Conservation (phyloP, 352 stramenopile species). For the Globisporangium lucens region DNA sequence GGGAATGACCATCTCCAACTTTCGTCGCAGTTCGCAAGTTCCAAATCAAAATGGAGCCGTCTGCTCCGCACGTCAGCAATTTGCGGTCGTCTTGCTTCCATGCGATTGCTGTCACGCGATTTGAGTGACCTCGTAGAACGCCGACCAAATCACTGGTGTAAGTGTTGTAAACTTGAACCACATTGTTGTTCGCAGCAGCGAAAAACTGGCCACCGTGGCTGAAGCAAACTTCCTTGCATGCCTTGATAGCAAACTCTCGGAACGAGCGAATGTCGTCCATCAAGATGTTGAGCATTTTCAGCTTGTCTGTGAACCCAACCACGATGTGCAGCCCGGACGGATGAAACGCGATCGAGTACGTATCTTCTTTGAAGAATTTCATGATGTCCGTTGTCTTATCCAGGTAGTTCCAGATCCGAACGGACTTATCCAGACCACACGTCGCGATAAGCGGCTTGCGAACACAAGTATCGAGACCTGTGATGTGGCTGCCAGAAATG, state of each 20-base stretch:
- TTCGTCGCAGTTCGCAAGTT: slow-evolving; percentile 71
- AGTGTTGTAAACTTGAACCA: slow-evolving; percentile 82
- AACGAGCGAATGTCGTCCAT: slow-evolving; percentile 93
- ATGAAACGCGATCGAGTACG: slow-evolving; percentile 88
- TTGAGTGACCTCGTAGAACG: slow-evolving; percentile 77
- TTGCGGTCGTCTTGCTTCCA: slow-evolving; percentile 81
- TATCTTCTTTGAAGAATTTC: slow-evolving; percentile 91
- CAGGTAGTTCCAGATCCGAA: slow-evolving; percentile 94
- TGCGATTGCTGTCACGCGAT: slow-evolving; percentile 73
- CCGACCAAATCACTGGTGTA: slow-evolving; percentile 74
- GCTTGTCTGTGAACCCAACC: slow-evolving; percentile 92
- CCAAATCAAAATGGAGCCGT: slow-evolving; percentile 79
- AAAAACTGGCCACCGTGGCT: slow-evolving; percentile 90
- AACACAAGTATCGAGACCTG: slow-evolving; percentile 91
- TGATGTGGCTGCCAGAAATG: slow-evolving; percentile 71
- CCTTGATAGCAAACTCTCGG: slow-evolving; percentile 91
- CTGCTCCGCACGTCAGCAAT: slow-evolving; percentile 68
- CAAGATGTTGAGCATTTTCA: slow-evolving; percentile 93
- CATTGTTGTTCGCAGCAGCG: slow-evolving; percentile 86
- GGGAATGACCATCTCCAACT: slow-evolving; percentile 74
- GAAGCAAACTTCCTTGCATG: slow-evolving; percentile 90
- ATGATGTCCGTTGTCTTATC: slow-evolving; percentile 90
- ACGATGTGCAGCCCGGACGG: slow-evolving; percentile 87
- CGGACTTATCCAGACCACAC: slow-evolving; percentile 86
- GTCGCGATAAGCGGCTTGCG: slow-evolving; percentile 91